Percentiles rank a stretch among this genome's conserved stretches.
phyloP scores from a whole-genome alignment of 2,329 filamentous ascomycete genomes.

The Colletotrichum lupini region DNA sequence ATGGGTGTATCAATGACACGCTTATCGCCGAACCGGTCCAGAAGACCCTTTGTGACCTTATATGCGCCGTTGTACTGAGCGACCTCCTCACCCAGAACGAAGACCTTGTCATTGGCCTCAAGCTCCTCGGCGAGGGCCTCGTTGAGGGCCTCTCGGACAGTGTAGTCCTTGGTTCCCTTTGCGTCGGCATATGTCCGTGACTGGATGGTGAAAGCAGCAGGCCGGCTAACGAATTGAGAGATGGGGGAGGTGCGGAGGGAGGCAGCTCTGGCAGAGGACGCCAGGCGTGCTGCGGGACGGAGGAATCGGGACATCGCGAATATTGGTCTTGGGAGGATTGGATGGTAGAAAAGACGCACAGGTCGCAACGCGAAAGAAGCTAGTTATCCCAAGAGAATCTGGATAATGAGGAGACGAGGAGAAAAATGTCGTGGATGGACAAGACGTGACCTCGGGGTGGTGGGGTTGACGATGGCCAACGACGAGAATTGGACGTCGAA shows the following conservation, averaged over 20 bases:
- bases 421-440: neutral
- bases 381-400: neutral
- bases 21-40: constrained; percentile 97
- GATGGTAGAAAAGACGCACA: neutral
- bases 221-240: constrained; percentile 48
- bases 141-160: constrained; percentile 96
- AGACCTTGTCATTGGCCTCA: constrained; percentile 93
- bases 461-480: constrained; percentile 35
- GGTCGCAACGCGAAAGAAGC: constrained; percentile 20
- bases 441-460: constrained; percentile 15
- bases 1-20: constrained; percentile 98
- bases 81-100: constrained; percentile 96
- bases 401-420: neutral
- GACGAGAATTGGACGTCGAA: constrained; percentile 30
- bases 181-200: constrained; percentile 66
- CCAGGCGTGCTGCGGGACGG: constrained; percentile 61
- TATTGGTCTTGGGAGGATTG: constrained; percentile 22
- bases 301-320: constrained; percentile 61
- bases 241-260: constrained; percentile 48
- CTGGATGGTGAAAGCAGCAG: constrained; percentile 55
- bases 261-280: constrained; percentile 54
- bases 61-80: constrained; percentile 99
- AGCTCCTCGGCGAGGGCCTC: constrained; percentile 98
- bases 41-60: constrained; percentile 98
- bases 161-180: constrained; percentile 86